Evolutionary conservation across 2,329 filamentous ascomycete genomes (phyloP).

Genomic region (Talaromyces verruculosus): DNA sequence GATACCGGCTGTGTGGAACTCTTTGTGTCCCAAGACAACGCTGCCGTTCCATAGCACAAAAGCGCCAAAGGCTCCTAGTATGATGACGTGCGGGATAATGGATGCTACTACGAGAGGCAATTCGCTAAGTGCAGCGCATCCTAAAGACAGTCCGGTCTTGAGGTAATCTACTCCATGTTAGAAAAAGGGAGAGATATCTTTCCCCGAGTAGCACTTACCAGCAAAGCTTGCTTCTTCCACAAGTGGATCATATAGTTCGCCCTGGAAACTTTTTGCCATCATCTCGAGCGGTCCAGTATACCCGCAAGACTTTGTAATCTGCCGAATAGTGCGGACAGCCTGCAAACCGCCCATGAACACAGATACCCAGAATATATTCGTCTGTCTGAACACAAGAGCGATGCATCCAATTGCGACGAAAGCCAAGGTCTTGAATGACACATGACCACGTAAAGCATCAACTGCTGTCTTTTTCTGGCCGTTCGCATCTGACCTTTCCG

Average conservation of each 20-base stretch:
- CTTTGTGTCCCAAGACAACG: slow-evolving; percentile 92
- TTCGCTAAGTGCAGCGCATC: slow-evolving; percentile 54
- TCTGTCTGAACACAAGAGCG: slow-evolving; percentile 80
- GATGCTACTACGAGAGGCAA: slow-evolving; percentile 41
- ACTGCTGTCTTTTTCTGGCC: slow-evolving; percentile 15
- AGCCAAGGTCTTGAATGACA: slow-evolving; percentile 30
- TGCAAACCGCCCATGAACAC: slow-evolving; percentile 49
- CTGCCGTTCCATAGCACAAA: slow-evolving; percentile 88
- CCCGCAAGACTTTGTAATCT: slow-evolving; percentile 29
- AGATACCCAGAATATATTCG: slow-evolving; percentile 92
- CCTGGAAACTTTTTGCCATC: slow-evolving; percentile 33
- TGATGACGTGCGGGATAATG: slow-evolving; percentile 55
- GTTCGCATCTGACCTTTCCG: slow-evolving; percentile 35
- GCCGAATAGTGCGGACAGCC: slow-evolving; percentile 38
- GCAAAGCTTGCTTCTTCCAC: slow-evolving; percentile 50
- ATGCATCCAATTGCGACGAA: slow-evolving; percentile 61
- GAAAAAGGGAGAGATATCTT: not conserved
- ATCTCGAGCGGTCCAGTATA: slow-evolving; percentile 34
- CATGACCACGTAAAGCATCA: slow-evolving; percentile 20
- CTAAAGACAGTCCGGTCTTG: slow-evolving; percentile 62
- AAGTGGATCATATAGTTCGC: slow-evolving; percentile 52
- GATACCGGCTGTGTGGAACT: slow-evolving; percentile 85
- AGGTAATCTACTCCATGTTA: slow-evolving; percentile 46
- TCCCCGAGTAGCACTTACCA: slow-evolving; percentile 40
- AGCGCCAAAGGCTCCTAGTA: slow-evolving; percentile 65